Base-by-base conservation (phyloP, 257 asterid genomes). In the Leptodermis oblonga region DNA sequence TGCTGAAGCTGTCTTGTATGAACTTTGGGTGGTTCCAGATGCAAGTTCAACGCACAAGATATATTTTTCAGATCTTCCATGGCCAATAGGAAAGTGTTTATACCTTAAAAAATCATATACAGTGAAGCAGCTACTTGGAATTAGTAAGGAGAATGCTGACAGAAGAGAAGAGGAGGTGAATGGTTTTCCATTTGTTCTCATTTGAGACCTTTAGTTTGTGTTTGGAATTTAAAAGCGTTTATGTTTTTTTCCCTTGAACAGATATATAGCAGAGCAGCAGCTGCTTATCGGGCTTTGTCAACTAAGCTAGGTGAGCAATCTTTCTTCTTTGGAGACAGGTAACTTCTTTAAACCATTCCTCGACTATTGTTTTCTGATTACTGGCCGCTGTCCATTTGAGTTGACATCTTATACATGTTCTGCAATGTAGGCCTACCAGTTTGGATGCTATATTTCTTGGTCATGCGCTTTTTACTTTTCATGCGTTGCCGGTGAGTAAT, bases 401-500 rank as follows among this genome's bases (percentile, higher is more conserved):
- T 41, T 48, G 34, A 43, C 23, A 11, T 60, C 2, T 56, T 25
- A 28, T 20, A 22, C 56, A 66, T 51, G 65, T 70, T 69, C 17
- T 71, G 12, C 7, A 12, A 17, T 77, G 80, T 82, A 93, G 97
- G 85, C 90, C 97, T 25, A 86, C 99, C 69, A 89, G 99, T 78
- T 78, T 94, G 94, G 99, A 91, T 78, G 97, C 99, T 62, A 76
- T 60, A 78, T 73, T 94, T 72, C 87, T 94, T 62, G 94, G 91
- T 28, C 90, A 91, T 82, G 89, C 78, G 67, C 92, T 89, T 72
- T 81, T 91, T 72, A 82, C 86, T 36, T 95, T 94, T 62, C 85
- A 81, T 81, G 97, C 95, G 53, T 86, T 94, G 74, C 97, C 97
- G 9, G 99, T 93, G 93, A 93, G 97, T 91, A 34, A 73, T 73